A percentile compares a stretch with the other conserved stretches of the same genome.
phyloP scores from a whole-genome alignment of 2,329 filamentous ascomycete species.

The Fusarium temperatum region DNA sequence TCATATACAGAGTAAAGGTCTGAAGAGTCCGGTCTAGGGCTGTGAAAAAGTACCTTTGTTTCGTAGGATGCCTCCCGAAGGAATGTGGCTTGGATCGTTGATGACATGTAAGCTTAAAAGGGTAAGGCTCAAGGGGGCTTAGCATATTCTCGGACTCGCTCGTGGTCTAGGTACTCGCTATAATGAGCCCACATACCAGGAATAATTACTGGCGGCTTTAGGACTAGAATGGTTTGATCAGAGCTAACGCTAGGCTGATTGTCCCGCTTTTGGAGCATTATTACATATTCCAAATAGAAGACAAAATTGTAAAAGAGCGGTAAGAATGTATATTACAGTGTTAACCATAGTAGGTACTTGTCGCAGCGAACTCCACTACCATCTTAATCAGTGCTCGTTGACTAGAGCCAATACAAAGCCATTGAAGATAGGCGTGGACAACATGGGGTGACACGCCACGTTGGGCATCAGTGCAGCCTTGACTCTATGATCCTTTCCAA shows the following conservation, averaged over 20 bases:
- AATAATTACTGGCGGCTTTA: neutral
- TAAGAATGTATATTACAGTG: neutral
- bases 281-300: neutral
- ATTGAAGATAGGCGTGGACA: neutral
- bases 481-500: conserved; percentile 39
- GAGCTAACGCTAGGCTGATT: neutral
- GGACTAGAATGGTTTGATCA: neutral
- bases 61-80: neutral
- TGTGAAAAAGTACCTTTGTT: neutral
- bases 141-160: neutral
- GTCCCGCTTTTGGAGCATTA: too few relatives aligned
- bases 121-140: neutral
- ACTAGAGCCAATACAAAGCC: neutral
- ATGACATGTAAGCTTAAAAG: neutral
- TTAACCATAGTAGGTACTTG: rapidly evolving
- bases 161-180: neutral
- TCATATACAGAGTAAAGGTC: too few relatives aligned
- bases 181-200: neutral
- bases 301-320: too few relatives aligned
- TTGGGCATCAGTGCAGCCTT: conserved; percentile 39
- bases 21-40: neutral
- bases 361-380: neutral
- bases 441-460: neutral
- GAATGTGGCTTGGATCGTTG: neutral
- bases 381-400: neutral